phyloP scores from a whole-genome alignment of 2,329 filamentous ascomycete genomes.

The Colletotrichum sp. region DNA sequence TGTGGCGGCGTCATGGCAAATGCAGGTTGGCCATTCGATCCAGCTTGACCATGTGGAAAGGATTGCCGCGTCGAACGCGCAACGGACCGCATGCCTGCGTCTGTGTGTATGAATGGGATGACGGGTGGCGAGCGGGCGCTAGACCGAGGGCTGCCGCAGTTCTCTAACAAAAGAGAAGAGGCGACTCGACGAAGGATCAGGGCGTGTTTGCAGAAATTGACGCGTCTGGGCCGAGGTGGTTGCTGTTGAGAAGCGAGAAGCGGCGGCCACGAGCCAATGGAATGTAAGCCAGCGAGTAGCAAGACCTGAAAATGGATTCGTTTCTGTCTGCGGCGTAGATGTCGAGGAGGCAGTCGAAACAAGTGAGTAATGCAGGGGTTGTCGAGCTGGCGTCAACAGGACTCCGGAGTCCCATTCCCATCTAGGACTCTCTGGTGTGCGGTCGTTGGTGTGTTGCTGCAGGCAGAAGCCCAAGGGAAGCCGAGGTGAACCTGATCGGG shows the following conservation, averaged over 20 bases:
- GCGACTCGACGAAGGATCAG: conserved; percentile 1
- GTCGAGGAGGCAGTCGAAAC: background rate
- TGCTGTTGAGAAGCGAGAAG: background rate
- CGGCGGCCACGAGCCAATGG: conserved; percentile 1
- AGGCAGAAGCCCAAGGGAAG: conserved; percentile 10
- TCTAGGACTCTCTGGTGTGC: background rate
- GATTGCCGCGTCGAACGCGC: background rate
- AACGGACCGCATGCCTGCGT: background rate
- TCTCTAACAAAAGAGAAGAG: background rate
- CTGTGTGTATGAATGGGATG: conserved; percentile 3
- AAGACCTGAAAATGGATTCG: background rate
- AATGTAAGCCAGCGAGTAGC: background rate
- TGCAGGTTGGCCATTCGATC: background rate
- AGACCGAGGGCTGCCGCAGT: background rate
- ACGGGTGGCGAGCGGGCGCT: background rate
- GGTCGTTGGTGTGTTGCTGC: background rate
- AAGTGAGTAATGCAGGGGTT: background rate
- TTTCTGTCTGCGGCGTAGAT: background rate
- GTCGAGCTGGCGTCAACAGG: background rate
- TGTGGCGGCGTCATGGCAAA: background rate
- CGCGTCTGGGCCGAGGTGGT: background rate
- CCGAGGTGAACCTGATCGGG: conserved; percentile 1
- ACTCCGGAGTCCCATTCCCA: background rate
- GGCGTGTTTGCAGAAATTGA: background rate
- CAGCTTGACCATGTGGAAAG: background rate